A percentile compares a stretch with the other conserved stretches of the same genome.
Conservation (phyloP, 2,329 filamentous ascomycete genomes). For the Blastomyces silverae region DNA sequence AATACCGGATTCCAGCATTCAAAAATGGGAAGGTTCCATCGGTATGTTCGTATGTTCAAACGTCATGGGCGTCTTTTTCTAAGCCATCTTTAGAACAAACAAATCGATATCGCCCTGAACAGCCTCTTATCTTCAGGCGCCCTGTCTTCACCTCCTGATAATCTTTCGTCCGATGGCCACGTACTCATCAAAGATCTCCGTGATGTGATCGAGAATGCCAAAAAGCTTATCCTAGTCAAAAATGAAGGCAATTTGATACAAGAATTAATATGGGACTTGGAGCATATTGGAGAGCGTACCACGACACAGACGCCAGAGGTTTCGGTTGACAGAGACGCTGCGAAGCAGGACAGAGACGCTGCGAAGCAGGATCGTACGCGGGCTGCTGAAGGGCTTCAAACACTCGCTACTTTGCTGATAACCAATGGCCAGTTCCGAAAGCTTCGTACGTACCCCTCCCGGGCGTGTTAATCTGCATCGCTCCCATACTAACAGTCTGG, state of each 20-base stretch:
- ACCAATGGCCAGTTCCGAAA: slow-evolving; percentile 97
- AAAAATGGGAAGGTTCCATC: slow-evolving; percentile 84
- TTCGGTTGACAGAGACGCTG: slow-evolving; percentile 67
- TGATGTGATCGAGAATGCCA: slow-evolving; percentile 75
- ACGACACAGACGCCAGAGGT: slow-evolving; percentile 56
- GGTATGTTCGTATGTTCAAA: slow-evolving; percentile 46
- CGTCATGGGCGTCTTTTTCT: neutral
- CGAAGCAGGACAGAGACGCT: slow-evolving; percentile 73
- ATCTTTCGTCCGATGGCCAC: slow-evolving; percentile 76
- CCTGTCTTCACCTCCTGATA: slow-evolving; percentile 62
- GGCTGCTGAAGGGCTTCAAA: slow-evolving; percentile 76
- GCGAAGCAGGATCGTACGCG: slow-evolving; percentile 78
- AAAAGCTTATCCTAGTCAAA: slow-evolving; percentile 80
- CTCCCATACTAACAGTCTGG: slow-evolving; percentile 21
- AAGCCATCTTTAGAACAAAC: slow-evolving; percentile 62
- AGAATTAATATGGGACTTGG: slow-evolving; percentile 93
- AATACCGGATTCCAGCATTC: slow-evolving; percentile 57
- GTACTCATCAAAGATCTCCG: slow-evolving; percentile 69
- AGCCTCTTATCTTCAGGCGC: slow-evolving; percentile 68
- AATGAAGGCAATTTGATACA: slow-evolving; percentile 92
- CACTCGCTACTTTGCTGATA: slow-evolving; percentile 78
- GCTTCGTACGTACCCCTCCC: slow-evolving; percentile 56
- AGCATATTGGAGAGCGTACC: slow-evolving; percentile 59
- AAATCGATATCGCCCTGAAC: slow-evolving; percentile 92
- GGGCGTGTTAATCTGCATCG: neutral